phyloP scores from a whole-genome alignment of 2,329 filamentous ascomycete species.

The Parastagonospora avenae region DNA sequence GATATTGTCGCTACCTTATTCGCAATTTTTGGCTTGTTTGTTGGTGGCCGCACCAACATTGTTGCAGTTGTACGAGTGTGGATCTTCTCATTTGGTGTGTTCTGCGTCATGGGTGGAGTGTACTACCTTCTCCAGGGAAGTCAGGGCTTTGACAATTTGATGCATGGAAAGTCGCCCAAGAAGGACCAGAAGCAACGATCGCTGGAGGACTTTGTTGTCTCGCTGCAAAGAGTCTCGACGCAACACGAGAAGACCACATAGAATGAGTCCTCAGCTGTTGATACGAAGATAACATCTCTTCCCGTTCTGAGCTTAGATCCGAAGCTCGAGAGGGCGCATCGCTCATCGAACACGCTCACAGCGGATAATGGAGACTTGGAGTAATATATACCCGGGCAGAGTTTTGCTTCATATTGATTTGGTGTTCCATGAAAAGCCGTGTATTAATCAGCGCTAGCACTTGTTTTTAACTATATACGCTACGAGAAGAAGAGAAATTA shows the following conservation, averaged over 20 bases:
- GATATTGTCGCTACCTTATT: constrained; percentile 86
- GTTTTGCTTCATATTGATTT: too few relatives aligned
- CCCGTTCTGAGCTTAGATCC: background rate
- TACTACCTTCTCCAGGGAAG: constrained; percentile 84
- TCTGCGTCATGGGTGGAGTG: constrained; percentile 78
- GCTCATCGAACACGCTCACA: background rate
- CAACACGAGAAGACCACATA: constrained; percentile 89
- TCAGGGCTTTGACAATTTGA: constrained; percentile 84
- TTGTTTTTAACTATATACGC: too few relatives aligned
- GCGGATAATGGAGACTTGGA: too few relatives aligned
- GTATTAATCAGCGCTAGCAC: too few relatives aligned
- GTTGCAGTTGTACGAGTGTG: constrained; percentile 87
- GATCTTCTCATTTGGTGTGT: constrained; percentile 89
- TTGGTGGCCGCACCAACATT: constrained; percentile 71
- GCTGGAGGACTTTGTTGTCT: constrained; percentile 89
- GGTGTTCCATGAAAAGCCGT: too few relatives aligned
- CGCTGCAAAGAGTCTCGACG: constrained; percentile 85
- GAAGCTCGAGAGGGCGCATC: background rate
- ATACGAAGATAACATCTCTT: background rate
- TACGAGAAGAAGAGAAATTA: too few relatives aligned
- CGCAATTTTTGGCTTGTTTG: constrained; percentile 84
- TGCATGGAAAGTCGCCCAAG: constrained; percentile 88
- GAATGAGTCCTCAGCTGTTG: constrained; percentile 17
- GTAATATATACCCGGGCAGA: too few relatives aligned
- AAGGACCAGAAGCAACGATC: constrained; percentile 81